Evolutionary conservation across 306 rosid genomes (phyloP).

Genomic region (Medicago ruthenica): DNA sequence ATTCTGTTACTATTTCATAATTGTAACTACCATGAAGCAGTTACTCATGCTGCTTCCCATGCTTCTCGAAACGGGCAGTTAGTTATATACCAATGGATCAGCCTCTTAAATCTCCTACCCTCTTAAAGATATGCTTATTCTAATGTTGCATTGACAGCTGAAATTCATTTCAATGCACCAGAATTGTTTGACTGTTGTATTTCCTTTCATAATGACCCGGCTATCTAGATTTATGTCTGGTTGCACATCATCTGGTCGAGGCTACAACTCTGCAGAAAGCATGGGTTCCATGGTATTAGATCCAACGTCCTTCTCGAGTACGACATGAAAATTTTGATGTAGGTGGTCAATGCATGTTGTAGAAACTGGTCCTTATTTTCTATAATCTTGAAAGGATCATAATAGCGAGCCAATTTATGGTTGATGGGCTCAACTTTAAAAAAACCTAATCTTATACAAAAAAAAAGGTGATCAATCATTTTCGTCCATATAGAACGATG

Average conservation of each 20-base stretch:
- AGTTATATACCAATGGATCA: neutral
- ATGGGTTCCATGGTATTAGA: neutral
- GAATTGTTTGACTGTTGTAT: neutral
- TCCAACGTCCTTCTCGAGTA: neutral
- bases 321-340: neutral
- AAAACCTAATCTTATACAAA: neutral
- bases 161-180: neutral
- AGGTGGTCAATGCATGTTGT: neutral
- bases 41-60: no score
- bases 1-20: no score
- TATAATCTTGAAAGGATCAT: neutral
- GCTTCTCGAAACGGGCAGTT: neutral
- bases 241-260: neutral
- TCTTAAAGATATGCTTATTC: neutral
- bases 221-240: neutral
- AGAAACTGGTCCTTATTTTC: neutral
- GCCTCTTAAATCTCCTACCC: neutral
- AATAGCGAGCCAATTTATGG: neutral
- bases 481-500: neutral
- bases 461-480: neutral
- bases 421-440: neutral
- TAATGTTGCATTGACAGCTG: neutral
- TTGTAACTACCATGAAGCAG: no score
- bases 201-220: neutral
- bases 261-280: neutral